Base-by-base conservation (phyloP, 2,329 filamentous ascomycete genomes). In the Fusarium oligoseptatum region DNA sequence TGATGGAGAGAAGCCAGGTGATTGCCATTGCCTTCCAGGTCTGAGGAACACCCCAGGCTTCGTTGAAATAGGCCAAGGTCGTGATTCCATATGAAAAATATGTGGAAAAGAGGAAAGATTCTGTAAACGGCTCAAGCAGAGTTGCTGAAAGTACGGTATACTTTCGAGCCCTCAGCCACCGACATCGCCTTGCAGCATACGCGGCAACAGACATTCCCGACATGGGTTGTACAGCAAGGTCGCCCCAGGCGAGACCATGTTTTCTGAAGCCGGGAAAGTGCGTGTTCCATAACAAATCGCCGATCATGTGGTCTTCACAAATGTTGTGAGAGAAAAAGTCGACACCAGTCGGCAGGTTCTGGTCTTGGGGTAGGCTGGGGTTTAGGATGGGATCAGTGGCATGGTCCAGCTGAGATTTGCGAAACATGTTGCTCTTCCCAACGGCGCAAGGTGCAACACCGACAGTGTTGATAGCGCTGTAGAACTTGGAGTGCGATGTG, bases 371-470 rank as follows among this genome's bases (percentile, higher is more conserved):
- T 75, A 86, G 81, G 72, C 85, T 77, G 29, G 84, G 86, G 76
- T 87, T 88, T 74, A 79, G 83, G 62, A 81, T 60, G 39, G 88
- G 82, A 79, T 89, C 83, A 36, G 91, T 92, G 10, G 97, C 89
- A 74, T 89, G 89, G 82, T 98, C 91, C 39, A 99, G 90, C 79
- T 99, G 96, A 0, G 94, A 94, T 71, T 93, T 94, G 68, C 97
- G 93, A 84, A 98, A 99, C 95, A 99, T 98, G 85, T 97, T 98
- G 79, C 95, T 97, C 85, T 99, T 99, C 60, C 97, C 97, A 24
- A 98, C 93, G 67, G 97, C 93, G 83, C 97, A 99, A 10, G 97
- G 97, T 0, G 97, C 97, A 62, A 98, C 85, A 4, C 93, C 89
- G 17, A 98, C 94, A 0, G 94, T 94, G 83, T 98, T 98, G 88